phyloP scores from a whole-genome alignment of 2,329 filamentous ascomycete genomes.

The Fusarium dimerum region DNA sequence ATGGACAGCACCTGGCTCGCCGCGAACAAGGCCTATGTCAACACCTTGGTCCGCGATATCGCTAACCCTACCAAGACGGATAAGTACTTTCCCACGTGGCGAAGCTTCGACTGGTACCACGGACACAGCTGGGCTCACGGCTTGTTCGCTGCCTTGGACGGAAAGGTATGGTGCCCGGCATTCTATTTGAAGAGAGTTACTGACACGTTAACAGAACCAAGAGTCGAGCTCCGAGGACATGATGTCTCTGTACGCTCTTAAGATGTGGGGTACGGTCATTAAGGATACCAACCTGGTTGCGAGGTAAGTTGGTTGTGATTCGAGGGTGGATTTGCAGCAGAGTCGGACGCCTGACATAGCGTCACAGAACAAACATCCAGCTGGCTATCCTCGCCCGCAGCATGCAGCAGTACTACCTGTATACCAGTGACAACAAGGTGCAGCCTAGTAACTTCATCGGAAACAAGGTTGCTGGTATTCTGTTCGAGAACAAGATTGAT shows the following conservation, averaged over 20 bases:
- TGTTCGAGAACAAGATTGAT: constrained; percentile 96
- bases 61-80: constrained; percentile 75
- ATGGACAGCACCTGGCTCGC: constrained; percentile 75
- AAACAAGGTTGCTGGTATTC: constrained; percentile 71
- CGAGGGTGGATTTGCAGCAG: background rate
- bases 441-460: constrained; percentile 76
- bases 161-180: constrained; percentile 55
- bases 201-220: constrained; percentile 51
- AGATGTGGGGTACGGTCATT: constrained; percentile 86
- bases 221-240: constrained; percentile 90
- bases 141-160: constrained; percentile 68
- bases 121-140: constrained; percentile 94
- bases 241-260: constrained; percentile 83
- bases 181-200: background rate
- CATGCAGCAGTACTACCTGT: constrained; percentile 80
- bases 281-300: constrained; percentile 80
- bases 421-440: constrained; percentile 65
- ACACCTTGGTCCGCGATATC: constrained; percentile 78
- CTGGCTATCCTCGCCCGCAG: constrained; percentile 75
- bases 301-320: constrained; percentile 44
- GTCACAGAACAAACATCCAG: constrained; percentile 71
- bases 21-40: constrained; percentile 76
- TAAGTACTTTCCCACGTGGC: constrained; percentile 75
- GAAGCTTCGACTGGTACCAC: constrained; percentile 91
- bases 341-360: constrained; percentile 1